phyloP scores from a whole-genome alignment of 257 asterid species.

The Solanum bulbocastanum region DNA sequence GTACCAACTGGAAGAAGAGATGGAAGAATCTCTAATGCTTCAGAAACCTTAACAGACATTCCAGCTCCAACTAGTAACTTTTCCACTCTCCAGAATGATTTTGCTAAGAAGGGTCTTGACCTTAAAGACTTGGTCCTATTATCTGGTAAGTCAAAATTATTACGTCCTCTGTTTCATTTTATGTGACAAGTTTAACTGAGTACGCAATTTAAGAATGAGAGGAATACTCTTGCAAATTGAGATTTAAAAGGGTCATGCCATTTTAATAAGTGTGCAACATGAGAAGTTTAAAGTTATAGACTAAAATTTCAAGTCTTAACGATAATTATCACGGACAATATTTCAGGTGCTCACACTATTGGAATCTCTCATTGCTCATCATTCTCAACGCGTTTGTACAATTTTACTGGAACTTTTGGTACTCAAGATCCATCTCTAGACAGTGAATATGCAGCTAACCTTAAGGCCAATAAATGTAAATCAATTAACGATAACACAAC shows the following conservation, averaged over 20 bases:
- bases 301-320: not conserved
- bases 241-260: too few species aligned
- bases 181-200: not conserved
- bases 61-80: constrained; percentile 36
- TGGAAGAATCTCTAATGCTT: constrained; percentile 27
- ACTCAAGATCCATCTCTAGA: constrained; percentile 56
- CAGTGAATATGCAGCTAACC: constrained; percentile 53
- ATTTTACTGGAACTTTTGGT: constrained; percentile 50
- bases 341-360: constrained; percentile 67
- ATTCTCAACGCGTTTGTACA: constrained; percentile 41
- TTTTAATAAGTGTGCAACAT: too few species aligned
- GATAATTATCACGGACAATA: not conserved
- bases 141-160: constrained; percentile 16
- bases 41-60: constrained; percentile 30
- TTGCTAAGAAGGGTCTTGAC: constrained; percentile 39
- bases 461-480: constrained; percentile 38
- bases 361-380: constrained; percentile 54
- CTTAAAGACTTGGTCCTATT: constrained; percentile 31
- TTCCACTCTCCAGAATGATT: constrained; percentile 25
- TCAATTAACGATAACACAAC: constrained; percentile 25
- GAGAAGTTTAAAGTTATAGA: too few species aligned
- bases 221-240: too few species aligned
- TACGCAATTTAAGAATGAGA: not conserved
- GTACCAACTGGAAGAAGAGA: constrained; percentile 48
- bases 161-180: not conserved